Base-by-base conservation (phyloP, 129 eudicot genomes). In the Apium graveolens region DNA sequence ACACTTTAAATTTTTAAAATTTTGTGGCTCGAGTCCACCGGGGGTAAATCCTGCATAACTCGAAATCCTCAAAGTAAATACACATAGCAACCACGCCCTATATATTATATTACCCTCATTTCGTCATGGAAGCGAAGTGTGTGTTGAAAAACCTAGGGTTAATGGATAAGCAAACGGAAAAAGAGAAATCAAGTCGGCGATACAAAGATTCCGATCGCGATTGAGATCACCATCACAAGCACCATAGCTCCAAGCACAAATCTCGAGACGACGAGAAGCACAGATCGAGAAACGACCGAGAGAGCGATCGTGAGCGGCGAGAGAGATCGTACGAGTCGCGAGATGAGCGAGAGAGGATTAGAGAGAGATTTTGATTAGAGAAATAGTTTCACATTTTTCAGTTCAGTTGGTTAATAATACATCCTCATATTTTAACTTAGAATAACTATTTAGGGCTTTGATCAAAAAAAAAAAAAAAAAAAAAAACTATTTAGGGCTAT, bases 141-240 rank as follows among this genome's bases (percentile, higher is more conserved):
- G 77, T 29, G 68, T 29, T 51, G 48, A 14, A 24, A 53, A 75
- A 73, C 39, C 46, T 44, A 68, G 57, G 41, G 53, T 29, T 35
- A 31, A 84, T 78, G 87, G 84, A 81, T 70, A 78, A 84, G n/a
- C 74, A 74, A 5, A 37, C 73, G 79, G 83, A 78, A 45, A 90
- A 78, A 81, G 95, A 90, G 37, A 83, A 82, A 86, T 82, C 94
- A 3, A 85, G 86, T 85, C 86, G 92, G 31, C 86, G 81, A 70
- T 81, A 85, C 75, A 81, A 85, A 74, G 74, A 70, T 37, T 37
- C 74, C 74, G 80, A 77, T 39, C 80, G 44, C 20, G 87, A 88
- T 12, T 76, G 82, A 68, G 86, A 82, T 31, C 78, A 55, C 35
- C 66, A 78, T 1, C 83, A 89, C 17, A 80, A 85, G 16, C 87